Evolutionary conservation across 2,329 filamentous ascomycete species (phyloP), one percentile per base, ranked within the genome.

Genomic region (Botrytis byssoidea): DNA sequence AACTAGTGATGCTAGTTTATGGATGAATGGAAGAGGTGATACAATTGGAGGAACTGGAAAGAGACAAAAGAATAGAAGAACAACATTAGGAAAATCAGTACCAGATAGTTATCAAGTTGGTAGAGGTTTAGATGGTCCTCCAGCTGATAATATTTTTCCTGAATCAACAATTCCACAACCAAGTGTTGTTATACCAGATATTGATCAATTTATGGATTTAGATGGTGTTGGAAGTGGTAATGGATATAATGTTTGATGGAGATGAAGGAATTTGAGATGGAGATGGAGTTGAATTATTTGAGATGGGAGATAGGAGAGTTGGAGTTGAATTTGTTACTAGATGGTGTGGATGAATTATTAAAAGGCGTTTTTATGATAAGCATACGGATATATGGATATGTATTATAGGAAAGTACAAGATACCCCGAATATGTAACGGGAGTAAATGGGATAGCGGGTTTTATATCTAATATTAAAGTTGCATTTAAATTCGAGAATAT

Each of bases 21-120:
- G 82, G 81, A 85, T 87, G 83, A 87, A 87, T 75, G 81, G 82
- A 0, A 82, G 85, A 46, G 83, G 83, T 29, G 85, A 86, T 63
- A 79, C 78, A 5, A 80, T 78, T 57, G 75, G 74, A n/a, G 73
- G 77, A 29, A 74, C 76, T 8, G 79, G 79, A 18, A 74, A 77
- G 68, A 74, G 81, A 64, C 79, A 78, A 64, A 80, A 79, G 72
- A 81, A 82, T 55, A 75, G 82, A 37, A 76, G 77, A 32, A 80
- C 81, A 70, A 81, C 81, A 1, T 75, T 83, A 32, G 81, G 81
- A 6, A 70, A 68, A 68, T 78, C 81, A 16, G 82, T 83, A 4
- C 82, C 82, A 3, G 44, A 48, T 18, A 79, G 79, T 29, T 81
- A 81, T 74, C 81, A 78, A 63, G 77, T 82, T 42, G 80, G 79